Base-by-base conservation (phyloP, 1,139 yeast genomes). In the Arxiozyma heterogenica region DNA sequence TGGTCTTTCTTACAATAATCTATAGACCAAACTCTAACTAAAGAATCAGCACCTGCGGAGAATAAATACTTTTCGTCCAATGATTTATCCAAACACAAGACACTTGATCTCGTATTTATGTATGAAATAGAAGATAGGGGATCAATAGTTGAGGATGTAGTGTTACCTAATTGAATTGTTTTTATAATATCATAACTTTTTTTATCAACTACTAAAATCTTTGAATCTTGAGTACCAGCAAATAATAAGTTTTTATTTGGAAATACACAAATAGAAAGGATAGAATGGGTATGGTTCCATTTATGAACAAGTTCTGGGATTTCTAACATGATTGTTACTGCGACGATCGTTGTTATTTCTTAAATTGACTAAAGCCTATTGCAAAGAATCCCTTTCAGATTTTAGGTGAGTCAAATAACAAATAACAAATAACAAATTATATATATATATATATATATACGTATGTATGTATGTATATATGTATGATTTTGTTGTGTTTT, bases 161-260 rank as follows among this genome's bases (percentile, higher is more conserved):
- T 41, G 27, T 41, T 47, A 6, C 69, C 69, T 34, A 67, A 48
- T 20, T 51, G 52, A 23, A 67, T 61, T 1, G 64, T 61, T 30
- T 61, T 59, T 8, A 65, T 62, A 34, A 68, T 51, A 51, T 82
- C 81, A 66, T 79, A 91, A 0, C 85, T 81, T n/a, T 71, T 70
- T 57, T 86, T 73, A 63, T 88, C 91, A 64, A 79, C 84, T 1
- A 88, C 83, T 45, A 88, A 70, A 51, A 93, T 85, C 61, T 80
- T 80, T n/a, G 95, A 87, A 62, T 86, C 87, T 63, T 91, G 96
- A 0, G 97, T 88, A n/a, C 98, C 98, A 55, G 96, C 94, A 66
- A 86, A 86, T 20, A 93, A 64, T 46, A 83, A 71, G 46, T 79
- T 75, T 55, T 78, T 77, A 38, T 70, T 69, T 0, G 86, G 84